Evolutionary conservation across 768 basidiomycete genomes (phyloP).

Genomic region (Rhizopogon sp.): DNA sequence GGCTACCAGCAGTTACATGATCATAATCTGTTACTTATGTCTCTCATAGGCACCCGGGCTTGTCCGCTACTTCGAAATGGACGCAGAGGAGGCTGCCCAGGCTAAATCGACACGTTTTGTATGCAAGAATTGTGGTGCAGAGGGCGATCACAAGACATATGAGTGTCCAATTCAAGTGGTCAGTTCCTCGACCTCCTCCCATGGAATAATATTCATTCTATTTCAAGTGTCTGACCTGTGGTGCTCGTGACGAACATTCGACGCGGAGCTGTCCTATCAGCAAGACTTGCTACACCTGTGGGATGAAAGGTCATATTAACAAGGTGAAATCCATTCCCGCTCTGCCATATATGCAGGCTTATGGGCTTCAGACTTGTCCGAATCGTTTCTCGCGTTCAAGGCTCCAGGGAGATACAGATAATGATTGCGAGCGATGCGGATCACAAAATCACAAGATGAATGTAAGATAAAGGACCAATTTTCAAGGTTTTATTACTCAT

Average conservation of each 20-base stretch:
- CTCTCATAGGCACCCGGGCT: constrained; percentile 39
- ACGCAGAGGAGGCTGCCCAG: constrained; percentile 32
- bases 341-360: not conserved
- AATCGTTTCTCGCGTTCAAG: constrained; percentile 39
- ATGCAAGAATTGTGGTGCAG: constrained; percentile 76
- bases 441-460: constrained; percentile 59
- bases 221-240: constrained; percentile 72
- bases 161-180: constrained; percentile 75
- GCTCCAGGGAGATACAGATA: constrained; percentile 20
- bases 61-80: constrained; percentile 62
- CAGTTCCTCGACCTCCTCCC: constrained; percentile 20
- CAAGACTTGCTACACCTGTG: constrained; percentile 76
- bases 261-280: constrained; percentile 77
- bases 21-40: not conserved
- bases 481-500: not conserved
- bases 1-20: not conserved
- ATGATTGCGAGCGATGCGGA: constrained; percentile 68
- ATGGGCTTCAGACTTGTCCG: constrained; percentile 54
- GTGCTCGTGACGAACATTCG: constrained; percentile 72
- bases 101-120: constrained; percentile 44
- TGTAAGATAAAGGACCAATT: constrained; percentile 33
- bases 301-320: constrained; percentile 81
- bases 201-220: not conserved
- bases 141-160: constrained; percentile 62
- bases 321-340: constrained; percentile 31